These are phyloP conservation scores for Cercophora sp. DNA, from an alignment of 495 filamentous ascomycete genomes.

Conservation along the genomic window DNA sequence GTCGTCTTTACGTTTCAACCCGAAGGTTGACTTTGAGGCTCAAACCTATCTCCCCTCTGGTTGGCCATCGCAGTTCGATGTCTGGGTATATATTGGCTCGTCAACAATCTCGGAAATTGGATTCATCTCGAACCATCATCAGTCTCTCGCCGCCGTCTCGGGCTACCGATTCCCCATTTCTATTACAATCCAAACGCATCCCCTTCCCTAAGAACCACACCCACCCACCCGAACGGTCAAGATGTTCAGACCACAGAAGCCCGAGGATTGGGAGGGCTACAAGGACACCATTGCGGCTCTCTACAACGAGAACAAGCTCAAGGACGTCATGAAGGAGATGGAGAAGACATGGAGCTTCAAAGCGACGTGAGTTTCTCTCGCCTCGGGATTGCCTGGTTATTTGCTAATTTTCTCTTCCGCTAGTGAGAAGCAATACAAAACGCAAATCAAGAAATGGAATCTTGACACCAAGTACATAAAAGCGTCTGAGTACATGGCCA, in stretches of 20 bases:
- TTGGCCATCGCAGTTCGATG: not conserved
- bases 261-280: conserved; percentile 37
- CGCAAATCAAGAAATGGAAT: conserved; percentile 37
- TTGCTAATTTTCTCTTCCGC: not conserved
- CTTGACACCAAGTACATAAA: conserved; percentile 40
- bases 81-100: not conserved
- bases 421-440: conserved; percentile 38
- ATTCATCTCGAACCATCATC: not conserved
- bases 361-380: conserved; percentile 29
- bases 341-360: conserved; percentile 28
- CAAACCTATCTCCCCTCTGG: not conserved
- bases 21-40: too few species aligned
- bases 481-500: conserved; percentile 34
- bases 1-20: too few species aligned
- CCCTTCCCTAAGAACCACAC: not conserved
- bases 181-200: not conserved
- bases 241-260: conserved; percentile 27
- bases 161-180: not conserved
- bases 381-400: too few species aligned
- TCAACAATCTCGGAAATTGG: not conserved
- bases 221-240: conserved; percentile 1
- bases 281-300: conserved; percentile 31
- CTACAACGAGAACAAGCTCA: conserved; percentile 32
- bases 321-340: conserved; percentile 35
- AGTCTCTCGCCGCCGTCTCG: not conserved